Percentiles rank a stretch among this genome's conserved stretches.
Evolutionary conservation across 1,284 basidiomycete genomes (phyloP).

Genomic region (Macrocybe sp.): DNA sequence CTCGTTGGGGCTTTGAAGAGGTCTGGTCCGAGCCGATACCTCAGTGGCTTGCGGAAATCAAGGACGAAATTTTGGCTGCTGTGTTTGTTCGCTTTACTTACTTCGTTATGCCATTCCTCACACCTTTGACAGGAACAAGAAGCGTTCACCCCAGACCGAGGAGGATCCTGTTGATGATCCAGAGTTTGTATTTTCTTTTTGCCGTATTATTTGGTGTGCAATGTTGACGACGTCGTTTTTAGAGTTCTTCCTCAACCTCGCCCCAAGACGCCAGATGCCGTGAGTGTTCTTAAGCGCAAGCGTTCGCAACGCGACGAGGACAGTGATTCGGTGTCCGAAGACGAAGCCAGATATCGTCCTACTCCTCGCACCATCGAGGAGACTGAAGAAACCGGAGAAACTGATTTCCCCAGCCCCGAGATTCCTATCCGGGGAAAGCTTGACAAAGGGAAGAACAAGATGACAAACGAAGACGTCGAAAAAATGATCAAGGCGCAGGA

Average conservation of each 20-base stretch:
- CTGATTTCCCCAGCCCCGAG: neutral
- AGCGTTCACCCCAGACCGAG: neutral
- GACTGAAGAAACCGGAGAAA: neutral
- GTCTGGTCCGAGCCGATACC: conserved; percentile 15
- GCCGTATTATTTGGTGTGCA: neutral
- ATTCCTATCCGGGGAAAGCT: neutral
- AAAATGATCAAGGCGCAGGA: neutral
- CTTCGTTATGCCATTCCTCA: too few relatives aligned
- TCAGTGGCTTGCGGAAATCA: conserved; percentile 12
- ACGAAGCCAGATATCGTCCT: conserved; percentile 3
- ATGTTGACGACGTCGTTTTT: too few relatives aligned
- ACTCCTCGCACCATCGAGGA: neutral
- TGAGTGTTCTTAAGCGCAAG: neutral
- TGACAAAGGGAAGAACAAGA: conserved; percentile 13
- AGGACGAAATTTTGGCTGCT: conserved; percentile 9
- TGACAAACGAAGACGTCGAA: conserved; percentile 11
- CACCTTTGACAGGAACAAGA: too few relatives aligned
- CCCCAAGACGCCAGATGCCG: neutral
- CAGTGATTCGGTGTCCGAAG: neutral
- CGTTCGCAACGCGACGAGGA: neutral
- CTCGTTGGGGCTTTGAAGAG: conserved; percentile 15
- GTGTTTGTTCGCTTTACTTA: neutral
- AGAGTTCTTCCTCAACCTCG: neutral
- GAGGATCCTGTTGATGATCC: neutral
- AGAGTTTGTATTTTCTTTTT: neutral